Evolutionary conservation across 2,329 filamentous ascomycete genomes (phyloP), one percentile per base, ranked within the genome.

Genomic region (Ceratocystis eucalypticola): DNA sequence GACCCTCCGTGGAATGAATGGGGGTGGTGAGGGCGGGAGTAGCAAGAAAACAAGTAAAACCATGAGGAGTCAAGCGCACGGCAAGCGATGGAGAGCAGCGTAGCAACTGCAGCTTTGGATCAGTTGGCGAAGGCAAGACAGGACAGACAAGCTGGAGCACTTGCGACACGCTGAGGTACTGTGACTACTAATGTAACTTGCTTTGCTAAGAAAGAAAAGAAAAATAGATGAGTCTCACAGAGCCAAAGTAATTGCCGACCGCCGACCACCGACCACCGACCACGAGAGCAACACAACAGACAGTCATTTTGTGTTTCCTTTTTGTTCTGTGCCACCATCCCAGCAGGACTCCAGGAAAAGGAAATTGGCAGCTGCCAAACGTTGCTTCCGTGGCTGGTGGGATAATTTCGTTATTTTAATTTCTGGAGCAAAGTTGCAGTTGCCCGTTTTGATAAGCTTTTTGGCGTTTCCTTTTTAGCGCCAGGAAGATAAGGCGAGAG

Each of bases 361-460:
- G 48, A 53, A 53, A 53, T 25, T 53, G 48, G 48, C 48, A 53
- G 48, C 48, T 53, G 48, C 48, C 48, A 53, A 41, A 41, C 37
- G 37, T 12, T 15, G 48, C 25, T 53, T 53, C 22, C 48, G 20
- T 15, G 10, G 37, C 37, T 41, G 37, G 25, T 15, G 20, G 48
- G 10, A 25, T 20, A 50, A 53, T 25, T 53, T 53, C 22, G 22
- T 3, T 53, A 22, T 48, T 48, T 48, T 53, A 25, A 53, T 53
- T 53, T 53, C 37, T 41, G 37, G 37, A 41, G 37, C 37, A 41
- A 41, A 41, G 37, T 12, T 41, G 37, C 37, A 41, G 37, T 41
- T 41, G 37, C 37, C 37, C 37, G 37, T 41, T 41, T 41, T 41
- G 37, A 41, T 41, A 41, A 41, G 37, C 37, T 41, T 41, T 41